phyloP scores from a whole-genome alignment of 305 asterid species.

The Fraxinus albicans region DNA sequence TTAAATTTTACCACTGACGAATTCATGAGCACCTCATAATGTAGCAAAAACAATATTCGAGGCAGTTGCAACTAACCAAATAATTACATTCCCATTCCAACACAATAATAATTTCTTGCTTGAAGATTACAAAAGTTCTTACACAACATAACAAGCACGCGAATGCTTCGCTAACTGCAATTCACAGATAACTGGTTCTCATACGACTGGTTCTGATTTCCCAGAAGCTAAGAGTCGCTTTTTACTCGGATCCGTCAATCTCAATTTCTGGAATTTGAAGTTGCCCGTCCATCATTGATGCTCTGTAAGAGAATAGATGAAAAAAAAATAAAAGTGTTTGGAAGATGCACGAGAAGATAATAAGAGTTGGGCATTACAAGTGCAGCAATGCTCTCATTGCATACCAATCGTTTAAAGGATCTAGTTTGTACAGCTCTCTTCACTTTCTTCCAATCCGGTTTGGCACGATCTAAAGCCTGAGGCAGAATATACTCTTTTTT shows the following conservation, averaged over 20 bases:
- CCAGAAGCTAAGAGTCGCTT: background rate
- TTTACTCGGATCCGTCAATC: background rate
- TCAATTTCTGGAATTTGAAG: conserved; percentile 49
- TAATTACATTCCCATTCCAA: no score
- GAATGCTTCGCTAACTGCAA: background rate
- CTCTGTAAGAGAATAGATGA: conserved; percentile 36
- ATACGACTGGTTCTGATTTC: background rate
- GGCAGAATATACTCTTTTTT: conserved; percentile 19
- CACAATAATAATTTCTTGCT: background rate
- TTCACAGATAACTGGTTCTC: background rate
- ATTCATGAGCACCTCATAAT: no score
- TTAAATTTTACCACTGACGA: no score
- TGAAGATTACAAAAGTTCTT: background rate
- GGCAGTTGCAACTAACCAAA: background rate
- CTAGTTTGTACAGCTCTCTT: conserved; percentile 40
- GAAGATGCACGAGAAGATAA: background rate
- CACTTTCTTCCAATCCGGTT: conserved; percentile 62
- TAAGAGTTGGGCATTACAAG: background rate
- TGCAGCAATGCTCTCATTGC: conserved; percentile 10
- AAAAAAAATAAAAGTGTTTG: background rate
- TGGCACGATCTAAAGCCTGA: conserved; percentile 86
- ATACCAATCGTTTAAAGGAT: conserved; percentile 72
- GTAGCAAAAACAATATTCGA: background rate
- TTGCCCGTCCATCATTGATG: conserved; percentile 52
- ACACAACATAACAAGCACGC: no score